phyloP scores from a whole-genome alignment of 2,329 filamentous ascomycete species.

The Dothideomycetes sp. region DNA sequence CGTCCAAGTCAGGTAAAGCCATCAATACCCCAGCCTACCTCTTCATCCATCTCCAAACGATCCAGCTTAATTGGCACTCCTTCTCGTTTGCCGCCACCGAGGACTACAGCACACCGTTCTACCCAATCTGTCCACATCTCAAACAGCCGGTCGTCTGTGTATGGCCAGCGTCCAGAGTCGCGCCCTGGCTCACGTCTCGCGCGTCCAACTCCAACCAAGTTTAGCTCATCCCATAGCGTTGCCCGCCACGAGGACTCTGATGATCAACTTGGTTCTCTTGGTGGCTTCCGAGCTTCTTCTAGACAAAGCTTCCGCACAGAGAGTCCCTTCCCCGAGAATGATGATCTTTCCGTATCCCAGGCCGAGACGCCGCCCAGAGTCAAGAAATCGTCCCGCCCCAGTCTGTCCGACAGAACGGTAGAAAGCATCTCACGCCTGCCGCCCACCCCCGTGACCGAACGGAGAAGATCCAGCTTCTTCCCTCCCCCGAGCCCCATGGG shows the following conservation, averaged over 20 bases:
- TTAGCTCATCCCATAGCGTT: slow-evolving; percentile 4
- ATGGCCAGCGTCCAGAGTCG: neutral
- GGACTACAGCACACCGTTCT: slow-evolving; percentile 4
- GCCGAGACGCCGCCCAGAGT: slow-evolving; percentile 12
- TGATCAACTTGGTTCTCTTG: slow-evolving; percentile 31
- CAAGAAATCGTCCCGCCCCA: slow-evolving; percentile 37
- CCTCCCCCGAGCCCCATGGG: slow-evolving; percentile 49
- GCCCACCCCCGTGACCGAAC: slow-evolving; percentile 60
- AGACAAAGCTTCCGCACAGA: slow-evolving; percentile 24
- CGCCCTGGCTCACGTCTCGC: slow-evolving; percentile 22
- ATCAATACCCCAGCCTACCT: neutral
- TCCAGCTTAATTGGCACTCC: slow-evolving; percentile 10
- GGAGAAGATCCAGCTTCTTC: slow-evolving; percentile 63
- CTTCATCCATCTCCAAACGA: slow-evolving; percentile 11
- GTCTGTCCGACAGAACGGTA: slow-evolving; percentile 73
- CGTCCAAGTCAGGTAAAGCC: neutral
- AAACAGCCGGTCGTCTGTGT: neutral
- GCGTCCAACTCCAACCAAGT: slow-evolving; percentile 1
- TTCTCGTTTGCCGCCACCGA: slow-evolving; percentile 1
- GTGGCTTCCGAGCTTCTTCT: slow-evolving; percentile 32
- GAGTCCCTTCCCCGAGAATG: slow-evolving; percentile 1
- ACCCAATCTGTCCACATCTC: neutral
- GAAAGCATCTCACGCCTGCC: slow-evolving; percentile 72
- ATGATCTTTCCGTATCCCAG: slow-evolving; percentile 13
- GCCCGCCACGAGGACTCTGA: slow-evolving; percentile 19